Percentiles rank a stretch among this genome's conserved stretches.
Conservation (phyloP, 495 filamentous ascomycete species). For the Aspergillus wentii region DNA sequence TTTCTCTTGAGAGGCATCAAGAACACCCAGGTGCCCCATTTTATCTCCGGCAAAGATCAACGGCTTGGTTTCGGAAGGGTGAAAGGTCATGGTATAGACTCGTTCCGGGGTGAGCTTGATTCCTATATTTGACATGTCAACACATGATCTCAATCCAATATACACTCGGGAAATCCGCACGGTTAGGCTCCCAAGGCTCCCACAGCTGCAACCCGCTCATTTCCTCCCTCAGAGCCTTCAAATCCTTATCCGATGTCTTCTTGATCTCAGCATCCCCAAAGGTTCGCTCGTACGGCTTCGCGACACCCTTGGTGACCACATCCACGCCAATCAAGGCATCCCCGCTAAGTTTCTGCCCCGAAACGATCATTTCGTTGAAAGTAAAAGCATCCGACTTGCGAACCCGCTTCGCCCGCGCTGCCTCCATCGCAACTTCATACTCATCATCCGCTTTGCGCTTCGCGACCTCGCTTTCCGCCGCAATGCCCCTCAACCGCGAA, state of each 20-base stretch:
- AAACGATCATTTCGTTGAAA: conserved; percentile 72
- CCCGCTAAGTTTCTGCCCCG: conserved; percentile 59
- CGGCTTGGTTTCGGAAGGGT: conserved; percentile 78
- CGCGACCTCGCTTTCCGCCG: conserved; percentile 64
- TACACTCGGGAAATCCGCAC: conserved; percentile 36
- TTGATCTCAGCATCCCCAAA: conserved; percentile 80
- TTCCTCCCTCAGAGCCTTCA: conserved; percentile 71
- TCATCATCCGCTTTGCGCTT: conserved; percentile 81
- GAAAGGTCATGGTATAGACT: conserved; percentile 83
- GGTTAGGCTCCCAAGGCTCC: conserved; percentile 72
- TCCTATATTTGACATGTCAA: conserved; percentile 38
- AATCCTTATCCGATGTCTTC: conserved; percentile 68
- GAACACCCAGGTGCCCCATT: conserved; percentile 87
- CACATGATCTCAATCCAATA: neutral
- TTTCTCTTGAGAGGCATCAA: conserved; percentile 76
- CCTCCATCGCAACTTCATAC: conserved; percentile 52
- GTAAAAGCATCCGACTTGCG: conserved; percentile 67
- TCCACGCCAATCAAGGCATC: conserved; percentile 41
- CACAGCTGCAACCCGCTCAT: conserved; percentile 80
- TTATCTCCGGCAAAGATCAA: conserved; percentile 96
- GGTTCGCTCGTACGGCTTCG: conserved; percentile 72
- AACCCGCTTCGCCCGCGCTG: conserved; percentile 63
- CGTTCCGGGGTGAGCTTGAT: conserved; percentile 93
- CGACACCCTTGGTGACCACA: conserved; percentile 60
- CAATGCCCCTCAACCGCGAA: conserved; percentile 60